phyloP scores from a whole-genome alignment of 2,329 filamentous ascomycete species.

The Fusarium sp. region DNA sequence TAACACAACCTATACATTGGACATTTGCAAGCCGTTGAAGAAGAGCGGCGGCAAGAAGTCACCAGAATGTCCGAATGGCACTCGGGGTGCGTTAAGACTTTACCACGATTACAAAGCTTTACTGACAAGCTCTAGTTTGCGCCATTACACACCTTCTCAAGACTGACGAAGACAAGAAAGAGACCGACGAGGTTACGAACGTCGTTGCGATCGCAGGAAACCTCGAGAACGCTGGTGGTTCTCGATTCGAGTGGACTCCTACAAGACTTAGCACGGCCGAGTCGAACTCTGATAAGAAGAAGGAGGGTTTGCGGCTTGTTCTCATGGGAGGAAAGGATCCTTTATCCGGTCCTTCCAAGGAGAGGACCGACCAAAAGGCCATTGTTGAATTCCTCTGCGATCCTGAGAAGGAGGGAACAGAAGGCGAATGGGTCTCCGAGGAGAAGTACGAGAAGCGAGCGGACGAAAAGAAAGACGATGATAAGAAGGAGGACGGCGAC shows the following conservation, averaged over 20 bases:
- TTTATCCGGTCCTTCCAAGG: constrained; percentile 61
- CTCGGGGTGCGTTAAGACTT: constrained; percentile 66
- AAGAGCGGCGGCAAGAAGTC: constrained; percentile 66
- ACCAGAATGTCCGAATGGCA: constrained; percentile 74
- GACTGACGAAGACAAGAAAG: constrained; percentile 50
- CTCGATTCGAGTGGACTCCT: constrained; percentile 71
- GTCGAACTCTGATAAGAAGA: constrained; percentile 71
- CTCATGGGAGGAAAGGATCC: constrained; percentile 70
- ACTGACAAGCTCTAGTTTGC: constrained; percentile 68
- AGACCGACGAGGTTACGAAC: constrained; percentile 54
- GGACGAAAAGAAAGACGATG: constrained; percentile 43
- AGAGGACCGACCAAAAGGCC: constrained; percentile 73
- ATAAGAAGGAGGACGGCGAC: constrained; percentile 48
- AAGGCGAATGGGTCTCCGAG: constrained; percentile 71
- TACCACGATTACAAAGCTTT: neutral
- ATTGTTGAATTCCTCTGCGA: constrained; percentile 90
- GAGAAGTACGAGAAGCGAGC: constrained; percentile 62
- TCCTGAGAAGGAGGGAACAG: constrained; percentile 74
- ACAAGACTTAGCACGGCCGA: constrained; percentile 73
- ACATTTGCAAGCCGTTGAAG: constrained; percentile 77
- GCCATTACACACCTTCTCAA: constrained; percentile 72
- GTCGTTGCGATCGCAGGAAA: constrained; percentile 81
- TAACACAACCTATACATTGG: constrained; percentile 85
- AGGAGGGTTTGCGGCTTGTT: constrained; percentile 78
- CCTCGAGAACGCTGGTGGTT: constrained; percentile 68